These are phyloP conservation scores for Plantago coronopus DNA, from an alignment of 305 asterid genomes.

Conservation along the genomic window DNA sequence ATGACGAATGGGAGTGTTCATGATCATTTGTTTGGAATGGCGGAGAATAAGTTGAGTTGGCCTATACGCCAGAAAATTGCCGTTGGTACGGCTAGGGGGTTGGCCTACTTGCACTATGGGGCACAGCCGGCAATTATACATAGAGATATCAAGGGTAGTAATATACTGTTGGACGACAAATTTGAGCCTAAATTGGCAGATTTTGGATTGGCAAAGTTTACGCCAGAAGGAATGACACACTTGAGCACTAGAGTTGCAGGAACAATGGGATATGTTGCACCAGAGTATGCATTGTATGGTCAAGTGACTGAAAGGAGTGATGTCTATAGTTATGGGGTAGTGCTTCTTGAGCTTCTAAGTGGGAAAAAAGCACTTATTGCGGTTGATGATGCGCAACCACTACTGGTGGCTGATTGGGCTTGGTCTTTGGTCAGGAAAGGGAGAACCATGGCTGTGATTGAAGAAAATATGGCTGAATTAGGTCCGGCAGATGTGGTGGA, in stretches of 20 bases:
- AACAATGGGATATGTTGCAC: conserved; percentile 61
- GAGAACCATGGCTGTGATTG: conserved; percentile 38
- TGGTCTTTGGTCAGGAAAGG: conserved; percentile 55
- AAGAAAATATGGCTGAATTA: conserved; percentile 40
- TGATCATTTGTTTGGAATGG: conserved; percentile 47
- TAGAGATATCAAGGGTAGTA: conserved; percentile 61
- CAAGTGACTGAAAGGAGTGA: conserved; percentile 58
- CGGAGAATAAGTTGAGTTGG: conserved; percentile 42
- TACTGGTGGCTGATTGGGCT: conserved; percentile 54
- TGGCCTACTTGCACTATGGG: conserved; percentile 51
- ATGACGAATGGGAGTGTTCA: conserved; percentile 54
- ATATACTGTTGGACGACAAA: conserved; percentile 47
- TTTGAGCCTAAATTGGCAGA: conserved; percentile 62
- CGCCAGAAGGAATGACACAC: conserved; percentile 55
- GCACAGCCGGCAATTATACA: conserved; percentile 53
- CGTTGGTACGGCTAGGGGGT: conserved; percentile 49
- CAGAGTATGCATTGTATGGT: conserved; percentile 62
- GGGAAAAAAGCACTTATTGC: conserved; percentile 51
- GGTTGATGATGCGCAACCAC: conserved; percentile 35
- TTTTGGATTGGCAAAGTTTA: conserved; percentile 62
- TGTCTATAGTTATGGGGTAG: conserved; percentile 57
- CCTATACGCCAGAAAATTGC: conserved; percentile 46
- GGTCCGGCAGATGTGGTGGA: conserved; percentile 44
- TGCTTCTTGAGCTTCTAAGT: conserved; percentile 55
- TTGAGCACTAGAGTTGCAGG: conserved; percentile 66